These are phyloP conservation scores for Pittosporum tobira DNA, from an alignment of 129 eudicot genomes.

Conservation along the genomic window DNA sequence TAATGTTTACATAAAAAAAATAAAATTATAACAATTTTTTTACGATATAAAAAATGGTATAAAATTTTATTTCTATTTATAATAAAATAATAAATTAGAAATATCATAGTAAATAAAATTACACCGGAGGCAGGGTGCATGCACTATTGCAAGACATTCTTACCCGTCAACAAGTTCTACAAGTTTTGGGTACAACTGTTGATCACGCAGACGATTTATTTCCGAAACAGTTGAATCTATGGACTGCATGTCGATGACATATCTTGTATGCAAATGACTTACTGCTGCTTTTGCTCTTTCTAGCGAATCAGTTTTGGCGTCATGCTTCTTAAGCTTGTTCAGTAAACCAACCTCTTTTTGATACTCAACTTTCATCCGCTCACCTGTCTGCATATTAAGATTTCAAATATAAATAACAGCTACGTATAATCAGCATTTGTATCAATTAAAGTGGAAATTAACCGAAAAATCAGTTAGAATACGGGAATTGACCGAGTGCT, in stretches of 20 bases:
- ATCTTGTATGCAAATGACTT: slow-evolving; percentile 95
- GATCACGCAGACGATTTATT: slow-evolving; percentile 85
- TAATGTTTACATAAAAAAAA: too few relatives aligned
- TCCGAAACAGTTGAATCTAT: slow-evolving; percentile 98
- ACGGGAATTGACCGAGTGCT: too few relatives aligned
- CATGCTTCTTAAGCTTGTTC: slow-evolving; percentile 78
- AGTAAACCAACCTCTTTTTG: slow-evolving; percentile 77
- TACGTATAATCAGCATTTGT: too few relatives aligned
- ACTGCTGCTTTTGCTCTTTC: slow-evolving; percentile 92
- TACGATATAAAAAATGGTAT: too few relatives aligned
- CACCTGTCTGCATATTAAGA: slow-evolving; percentile 99
- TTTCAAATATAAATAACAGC: too few relatives aligned
- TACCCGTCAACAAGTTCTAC: slow-evolving; percentile 88
- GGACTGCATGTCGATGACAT: slow-evolving; percentile 98
- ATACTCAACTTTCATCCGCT: slow-evolving; percentile 83
- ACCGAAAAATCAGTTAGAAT: too few relatives aligned
- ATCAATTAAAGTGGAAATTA: too few relatives aligned
- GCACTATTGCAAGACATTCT: slow-evolving; percentile 17
- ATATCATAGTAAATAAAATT: not conserved
- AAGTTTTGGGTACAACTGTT: slow-evolving; percentile 90
- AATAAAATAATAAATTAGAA: not conserved
- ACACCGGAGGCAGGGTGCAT: not conserved
- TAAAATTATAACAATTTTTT: too few relatives aligned
- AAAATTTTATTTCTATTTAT: too few relatives aligned
- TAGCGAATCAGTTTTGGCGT: slow-evolving; percentile 61